Percentiles rank a stretch among this genome's conserved stretches.
These are phyloP conservation scores for Fusarium coicis DNA, from an alignment of 2,329 filamentous ascomycete species.

Conservation along the genomic window DNA sequence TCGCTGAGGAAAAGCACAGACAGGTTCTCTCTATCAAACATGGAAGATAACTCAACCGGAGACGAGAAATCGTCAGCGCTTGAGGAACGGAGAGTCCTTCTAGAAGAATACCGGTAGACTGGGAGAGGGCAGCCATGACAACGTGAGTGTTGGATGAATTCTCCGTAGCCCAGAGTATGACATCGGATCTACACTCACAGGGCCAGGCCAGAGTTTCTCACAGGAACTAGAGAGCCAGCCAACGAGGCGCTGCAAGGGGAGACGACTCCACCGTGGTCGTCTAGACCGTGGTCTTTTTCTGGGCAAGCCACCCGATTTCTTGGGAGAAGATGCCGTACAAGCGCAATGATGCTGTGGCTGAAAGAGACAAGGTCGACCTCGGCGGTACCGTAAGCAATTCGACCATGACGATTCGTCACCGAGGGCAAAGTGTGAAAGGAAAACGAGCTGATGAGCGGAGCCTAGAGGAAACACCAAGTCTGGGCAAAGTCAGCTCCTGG, in stretches of 20 bases:
- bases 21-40: neutral
- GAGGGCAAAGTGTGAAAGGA: neutral
- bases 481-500: neutral
- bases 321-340: conserved; percentile 3
- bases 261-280: conserved; percentile 8
- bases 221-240: neutral
- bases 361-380: conserved; percentile 4
- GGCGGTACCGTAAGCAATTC: conserved; percentile 25
- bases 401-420: conserved; percentile 8
- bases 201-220: neutral
- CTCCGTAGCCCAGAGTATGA: conserved; percentile 11
- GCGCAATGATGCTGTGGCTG: conserved; percentile 31
- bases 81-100: conserved; percentile 34
- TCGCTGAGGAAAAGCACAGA: conserved; percentile 3
- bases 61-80: neutral
- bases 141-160: conserved; percentile 17
- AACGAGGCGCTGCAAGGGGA: conserved; percentile 29
- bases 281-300: conserved; percentile 22
- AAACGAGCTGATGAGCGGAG: conserved; percentile 26
- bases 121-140: conserved; percentile 13
- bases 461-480: neutral
- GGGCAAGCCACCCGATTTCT: conserved; percentile 31
- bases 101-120: conserved; percentile 20
- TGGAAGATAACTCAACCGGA: conserved; percentile 24
- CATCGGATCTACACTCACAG: neutral